Evolutionary conservation across 169 alveolate species (phyloP), one percentile per base, ranked within the genome.

Genomic region (Plasmodium gaboni): DNA sequence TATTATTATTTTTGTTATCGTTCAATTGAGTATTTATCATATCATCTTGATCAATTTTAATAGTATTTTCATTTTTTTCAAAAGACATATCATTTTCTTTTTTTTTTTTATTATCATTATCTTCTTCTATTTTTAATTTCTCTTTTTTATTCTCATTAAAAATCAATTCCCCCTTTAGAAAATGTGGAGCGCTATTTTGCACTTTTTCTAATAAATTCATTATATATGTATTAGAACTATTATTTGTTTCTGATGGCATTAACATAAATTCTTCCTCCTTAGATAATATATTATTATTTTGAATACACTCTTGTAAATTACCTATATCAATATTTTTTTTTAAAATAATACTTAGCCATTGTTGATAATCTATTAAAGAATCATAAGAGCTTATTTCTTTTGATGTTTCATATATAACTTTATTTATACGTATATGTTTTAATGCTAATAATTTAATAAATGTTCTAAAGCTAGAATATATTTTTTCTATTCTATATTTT

Each of bases 141-240:
- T 51, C 17, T 2, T 51, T 51, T 12, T 51, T 51, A 12, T 42
- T 12, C 72, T 73, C 71, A 13, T 13, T 28, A 64, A 57, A 73
- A 73, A 83, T 83, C 91, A 83, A 68, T 68, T 83, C 91, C 91
- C 91, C 91, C 13, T 48, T 83, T 83, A 19, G 91, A 83, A 83
- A 83, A 83, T 83, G 48, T 57, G 46, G 38, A 55, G 32, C 64
- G 12, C 22, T 44, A 28, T 22, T n/a, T 28, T 68, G 28, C 60
- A 68, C 57, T 6, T 83, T 83, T 48, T 68, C 83, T 12, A 13
- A 38, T 4, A 2, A 9, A 61, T 48, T 13, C 17, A 42, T 24
- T 24, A 24, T 24, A 51, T 19, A 57, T 1, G 15, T 53, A 68
- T 19, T 12, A 9, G 63, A 44, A 60, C n/a, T 13, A 19, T 24